Base-by-base conservation (phyloP, 805 yeast species). In the Pichia membranifaciens region DNA sequence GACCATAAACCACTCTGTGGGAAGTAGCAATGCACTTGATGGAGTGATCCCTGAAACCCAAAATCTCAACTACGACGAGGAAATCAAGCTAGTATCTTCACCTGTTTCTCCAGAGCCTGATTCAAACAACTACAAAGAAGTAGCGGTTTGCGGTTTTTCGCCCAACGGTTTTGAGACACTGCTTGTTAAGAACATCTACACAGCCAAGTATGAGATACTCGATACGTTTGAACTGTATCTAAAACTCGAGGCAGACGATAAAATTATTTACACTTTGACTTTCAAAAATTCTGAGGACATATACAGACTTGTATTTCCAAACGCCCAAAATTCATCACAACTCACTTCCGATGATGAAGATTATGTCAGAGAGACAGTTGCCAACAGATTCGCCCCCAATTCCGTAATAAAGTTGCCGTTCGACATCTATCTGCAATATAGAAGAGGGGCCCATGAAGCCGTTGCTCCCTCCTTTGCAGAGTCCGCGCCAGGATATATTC, bases 191-290 rank as follows among this genome's bases (percentile, higher is more conserved):
- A 46, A 44, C 28, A 20, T 41, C 8, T 15, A 23, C 5, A 47
- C 49, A 5, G 46, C 34, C 8, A 31, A 45, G 25, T 37, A 38
- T 8, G 43, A 41, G 17, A n/a, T 48, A 3, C 38, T 40, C 22
- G 51, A 52, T 36, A 31, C 49, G 7, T 46, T 52, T 31, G 55
- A 52, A 28, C 7, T 52, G 2, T 52, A 43, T 36, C 29, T 52
- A 8, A 45, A 35, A 32, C 40, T 40, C 23, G n/a, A 9, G n/a
- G 18, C 13, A 5, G 32, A 32, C 3, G 48, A 46, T n/a, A 17
- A 9, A 3, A 25, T 16, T 12, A 25, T 39, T 10, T 48, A 40
- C 22, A 48, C 50, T 3, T 29, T 48, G 8, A n/a, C 41, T 18
- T 48, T 48, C 16, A 25, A 8, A 12, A 9, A 36, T 10, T 29